Base-by-base conservation (phyloP, 75 land plant species). In the Chamaecyparis obtusa region DNA sequence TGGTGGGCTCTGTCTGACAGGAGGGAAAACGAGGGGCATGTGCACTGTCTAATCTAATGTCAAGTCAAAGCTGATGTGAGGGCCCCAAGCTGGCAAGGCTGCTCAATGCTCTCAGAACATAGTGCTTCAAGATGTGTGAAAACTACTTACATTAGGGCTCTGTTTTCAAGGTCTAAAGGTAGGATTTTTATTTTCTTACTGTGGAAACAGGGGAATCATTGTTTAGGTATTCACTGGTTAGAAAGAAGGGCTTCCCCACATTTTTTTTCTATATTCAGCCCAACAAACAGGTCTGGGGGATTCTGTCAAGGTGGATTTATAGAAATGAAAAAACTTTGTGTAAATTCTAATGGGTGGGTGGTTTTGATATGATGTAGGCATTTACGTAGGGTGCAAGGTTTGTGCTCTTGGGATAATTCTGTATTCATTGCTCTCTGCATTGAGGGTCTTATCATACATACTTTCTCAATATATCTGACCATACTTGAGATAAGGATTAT, bases 1-100 rank as follows among this genome's bases (percentile, higher is more conserved):
- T 81, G 46, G 81, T 78, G 81, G 81, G 81, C 43, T 37, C 21
- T 21, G n/a, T 46, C 83, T 81, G 83, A 81, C 83, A n/a, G 49
- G 51, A 46, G 44, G 33, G 83, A 81, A 81, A 81, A 81, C 83
- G 83, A 81, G 83, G 48, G 83, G 83, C 83, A 81, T 81, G 83
- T 81, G 83, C 83, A 44, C 30, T 81, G 83, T 81, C 83, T 1
- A 46, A 9, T 81, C 83, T 44, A 44, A 81, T 13, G 83, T 81
- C 83, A 46, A 44, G 49, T 81, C 83, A 81, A 81, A 41, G 49
- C 43, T 80, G 49, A 43, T 10, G 11, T 24, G 83, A 80, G 83
- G 83, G 51, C 51, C 83, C 83, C 51, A 44, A 41, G 33, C 83
- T 81, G 83, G 36, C 83, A 81, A 44, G 49, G 30, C 83, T 81